Evolutionary conservation across 1,284 basidiomycete genomes (phyloP).

Genomic region (Apiotrichum domesticum): DNA sequence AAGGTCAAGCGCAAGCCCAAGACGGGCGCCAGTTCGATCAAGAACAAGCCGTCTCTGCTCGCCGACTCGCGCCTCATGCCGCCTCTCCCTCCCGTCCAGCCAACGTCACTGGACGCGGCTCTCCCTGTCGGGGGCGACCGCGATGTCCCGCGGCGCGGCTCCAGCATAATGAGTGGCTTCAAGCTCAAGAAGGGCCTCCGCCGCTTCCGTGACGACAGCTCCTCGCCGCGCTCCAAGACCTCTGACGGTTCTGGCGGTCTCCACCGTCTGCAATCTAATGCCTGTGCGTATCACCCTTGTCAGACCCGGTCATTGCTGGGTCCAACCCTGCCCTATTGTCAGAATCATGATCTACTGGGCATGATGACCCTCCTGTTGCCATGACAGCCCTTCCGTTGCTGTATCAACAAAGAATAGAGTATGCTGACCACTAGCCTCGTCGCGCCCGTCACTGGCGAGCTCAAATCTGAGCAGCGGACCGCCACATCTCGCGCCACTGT

Average conservation of each 20-base stretch:
- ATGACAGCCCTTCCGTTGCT: too few species aligned
- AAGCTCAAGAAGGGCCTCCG: conserved; percentile 21
- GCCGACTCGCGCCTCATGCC: too few species aligned
- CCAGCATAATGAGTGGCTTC: conserved; percentile 21
- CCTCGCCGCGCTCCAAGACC: not conserved
- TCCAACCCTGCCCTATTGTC: too few species aligned
- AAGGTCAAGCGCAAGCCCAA: too few species aligned
- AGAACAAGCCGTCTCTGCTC: too few species aligned
- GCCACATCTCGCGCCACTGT: not conserved
- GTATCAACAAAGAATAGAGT: too few species aligned
- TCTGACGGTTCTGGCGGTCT: not conserved
- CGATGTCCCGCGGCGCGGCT: conserved; percentile 20
- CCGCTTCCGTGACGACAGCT: conserved; percentile 12
- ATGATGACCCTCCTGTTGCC: not conserved
- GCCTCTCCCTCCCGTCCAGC: too few species aligned
- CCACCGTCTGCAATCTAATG: conserved; percentile 9
- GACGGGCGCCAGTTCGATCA: too few species aligned
- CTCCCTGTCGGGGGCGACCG: not conserved
- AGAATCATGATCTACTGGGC: not conserved
- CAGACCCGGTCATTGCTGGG: too few species aligned
- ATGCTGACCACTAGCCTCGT: too few species aligned
- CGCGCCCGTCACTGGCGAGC: too few species aligned
- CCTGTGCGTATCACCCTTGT: conserved; percentile 6
- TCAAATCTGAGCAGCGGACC: not conserved
- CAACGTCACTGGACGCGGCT: too few species aligned